phyloP scores from a whole-genome alignment of 176 grass and related monocot species.

The Chloris gayana region DNA sequence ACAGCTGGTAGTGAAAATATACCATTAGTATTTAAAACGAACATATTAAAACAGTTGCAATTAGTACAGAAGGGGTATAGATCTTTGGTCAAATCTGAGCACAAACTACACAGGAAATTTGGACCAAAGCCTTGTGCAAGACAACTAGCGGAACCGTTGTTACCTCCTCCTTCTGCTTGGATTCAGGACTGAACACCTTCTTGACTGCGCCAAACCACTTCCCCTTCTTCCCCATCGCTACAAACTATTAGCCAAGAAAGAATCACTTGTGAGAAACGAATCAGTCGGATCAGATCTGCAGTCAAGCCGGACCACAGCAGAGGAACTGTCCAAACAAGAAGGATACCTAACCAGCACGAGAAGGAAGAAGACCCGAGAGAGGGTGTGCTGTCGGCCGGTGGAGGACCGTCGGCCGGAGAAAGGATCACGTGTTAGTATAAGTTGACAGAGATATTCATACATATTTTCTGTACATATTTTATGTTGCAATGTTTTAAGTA shows the following conservation, averaged over 20 bases:
- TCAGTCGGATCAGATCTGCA: background rate
- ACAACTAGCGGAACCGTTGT: background rate
- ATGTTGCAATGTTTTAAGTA: too few relatives aligned
- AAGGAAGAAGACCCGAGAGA: background rate
- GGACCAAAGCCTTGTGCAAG: background rate
- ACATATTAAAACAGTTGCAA: background rate
- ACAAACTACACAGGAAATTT: background rate
- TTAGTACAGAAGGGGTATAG: background rate
- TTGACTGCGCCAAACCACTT: constrained; percentile 99
- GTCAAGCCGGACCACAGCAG: background rate
- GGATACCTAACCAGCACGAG: background rate
- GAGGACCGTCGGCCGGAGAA: too few relatives aligned
- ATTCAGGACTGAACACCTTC: constrained; percentile 96
- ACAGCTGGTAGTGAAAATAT: background rate
- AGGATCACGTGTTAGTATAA: too few relatives aligned
- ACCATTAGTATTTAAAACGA: background rate
- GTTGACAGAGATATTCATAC: too few relatives aligned
- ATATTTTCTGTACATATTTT: too few relatives aligned
- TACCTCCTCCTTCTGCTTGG: constrained; percentile 76
- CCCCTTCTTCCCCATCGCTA: constrained; percentile 86
- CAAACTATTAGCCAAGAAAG: constrained; percentile 6
- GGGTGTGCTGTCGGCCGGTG: too few relatives aligned
- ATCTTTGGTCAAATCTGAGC: constrained; percentile 9
- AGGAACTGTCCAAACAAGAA: background rate
- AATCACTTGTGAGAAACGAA: constrained; percentile 31